Percentiles rank a stretch among this genome's conserved stretches.
phyloP scores from a whole-genome alignment of 2,329 filamentous ascomycete species.

The Xylaria sp. region DNA sequence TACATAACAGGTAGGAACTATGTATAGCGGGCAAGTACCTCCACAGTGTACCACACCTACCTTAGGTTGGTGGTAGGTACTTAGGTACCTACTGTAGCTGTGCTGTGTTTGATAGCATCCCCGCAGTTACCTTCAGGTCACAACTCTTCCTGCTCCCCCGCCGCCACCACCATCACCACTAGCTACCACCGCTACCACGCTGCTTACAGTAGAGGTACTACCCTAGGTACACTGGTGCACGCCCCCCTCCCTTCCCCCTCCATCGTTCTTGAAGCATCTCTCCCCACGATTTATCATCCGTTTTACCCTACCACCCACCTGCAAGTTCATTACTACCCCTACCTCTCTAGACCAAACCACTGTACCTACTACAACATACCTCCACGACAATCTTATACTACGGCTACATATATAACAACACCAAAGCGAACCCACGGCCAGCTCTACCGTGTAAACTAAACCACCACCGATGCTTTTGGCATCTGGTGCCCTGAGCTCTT shows the following conservation, averaged over 20 bases:
- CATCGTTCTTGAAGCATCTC: conserved; percentile 4
- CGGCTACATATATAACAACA: no score
- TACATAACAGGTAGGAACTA: neutral
- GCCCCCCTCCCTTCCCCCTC: neutral
- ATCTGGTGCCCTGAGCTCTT: neutral
- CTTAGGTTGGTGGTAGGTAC: no score
- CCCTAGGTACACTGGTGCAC: neutral
- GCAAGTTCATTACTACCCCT: neutral
- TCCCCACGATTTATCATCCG: conserved; percentile 40
- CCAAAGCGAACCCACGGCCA: conserved; percentile 6
- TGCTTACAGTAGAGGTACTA: neutral
- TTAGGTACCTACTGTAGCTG: no score
- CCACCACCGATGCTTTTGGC: neutral
- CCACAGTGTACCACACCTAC: no score
- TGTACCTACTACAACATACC: neutral
- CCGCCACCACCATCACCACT: neutral
- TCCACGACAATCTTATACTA: neutral
- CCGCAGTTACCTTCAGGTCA: neutral
- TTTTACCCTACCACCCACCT: conserved; percentile 14
- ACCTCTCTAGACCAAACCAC: conserved; percentile 1
- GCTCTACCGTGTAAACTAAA: conserved; percentile 1
- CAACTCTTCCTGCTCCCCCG: neutral
- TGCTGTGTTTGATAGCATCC: no score
- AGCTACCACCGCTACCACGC: neutral
- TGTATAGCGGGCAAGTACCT: no score